Percentiles rank a stretch among this genome's conserved stretches.
Conservation (phyloP, 1,284 basidiomycete genomes). For the Laetiporus sulphureus region DNA sequence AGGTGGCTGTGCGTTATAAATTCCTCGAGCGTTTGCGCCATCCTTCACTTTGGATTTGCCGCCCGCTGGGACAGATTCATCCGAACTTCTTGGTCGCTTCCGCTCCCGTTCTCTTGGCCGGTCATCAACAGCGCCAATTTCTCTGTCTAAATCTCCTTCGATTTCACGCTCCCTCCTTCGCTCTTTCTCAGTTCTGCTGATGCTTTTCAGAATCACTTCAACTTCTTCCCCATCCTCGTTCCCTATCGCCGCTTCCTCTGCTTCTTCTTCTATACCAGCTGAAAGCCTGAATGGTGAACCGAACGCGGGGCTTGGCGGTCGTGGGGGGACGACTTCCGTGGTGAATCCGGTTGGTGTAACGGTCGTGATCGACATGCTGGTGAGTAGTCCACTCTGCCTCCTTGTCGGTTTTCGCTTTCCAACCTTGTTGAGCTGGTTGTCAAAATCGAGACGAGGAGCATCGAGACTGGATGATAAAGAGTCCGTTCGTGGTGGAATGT, state of each 20-base stretch:
- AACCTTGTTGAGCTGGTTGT: conserved; percentile 23
- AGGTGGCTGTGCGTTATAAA: too few species aligned
- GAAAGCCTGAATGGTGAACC: conserved; percentile 54
- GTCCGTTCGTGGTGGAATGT: conserved; percentile 36
- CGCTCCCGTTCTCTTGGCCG: conserved; percentile 28
- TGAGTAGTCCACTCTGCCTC: conserved; percentile 62
- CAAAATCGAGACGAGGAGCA: conserved; percentile 23
- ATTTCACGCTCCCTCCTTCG: conserved; percentile 24
- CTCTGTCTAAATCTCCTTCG: conserved; percentile 25
- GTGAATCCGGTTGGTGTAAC: conserved; percentile 20
- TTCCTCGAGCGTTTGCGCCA: conserved; percentile 51
- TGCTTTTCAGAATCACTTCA: conserved; percentile 19
- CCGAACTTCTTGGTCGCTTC: conserved; percentile 28
- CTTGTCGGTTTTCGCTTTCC: conserved; percentile 48
- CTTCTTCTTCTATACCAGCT: conserved; percentile 50
- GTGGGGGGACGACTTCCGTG: conserved; percentile 34
- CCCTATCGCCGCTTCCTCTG: conserved; percentile 37
- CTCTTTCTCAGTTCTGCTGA: conserved; percentile 29
- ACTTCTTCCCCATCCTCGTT: conserved; percentile 26
- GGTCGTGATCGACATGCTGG: conserved; percentile 25
- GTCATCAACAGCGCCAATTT: conserved; percentile 18
- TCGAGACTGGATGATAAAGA: conserved; percentile 24
- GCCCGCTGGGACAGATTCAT: conserved; percentile 29
- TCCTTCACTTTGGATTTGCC: conserved; percentile 53
- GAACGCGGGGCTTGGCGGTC: conserved; percentile 58